Base-by-base conservation (phyloP, 1,284 basidiomycete species). In the Schizopora paradoxa region DNA sequence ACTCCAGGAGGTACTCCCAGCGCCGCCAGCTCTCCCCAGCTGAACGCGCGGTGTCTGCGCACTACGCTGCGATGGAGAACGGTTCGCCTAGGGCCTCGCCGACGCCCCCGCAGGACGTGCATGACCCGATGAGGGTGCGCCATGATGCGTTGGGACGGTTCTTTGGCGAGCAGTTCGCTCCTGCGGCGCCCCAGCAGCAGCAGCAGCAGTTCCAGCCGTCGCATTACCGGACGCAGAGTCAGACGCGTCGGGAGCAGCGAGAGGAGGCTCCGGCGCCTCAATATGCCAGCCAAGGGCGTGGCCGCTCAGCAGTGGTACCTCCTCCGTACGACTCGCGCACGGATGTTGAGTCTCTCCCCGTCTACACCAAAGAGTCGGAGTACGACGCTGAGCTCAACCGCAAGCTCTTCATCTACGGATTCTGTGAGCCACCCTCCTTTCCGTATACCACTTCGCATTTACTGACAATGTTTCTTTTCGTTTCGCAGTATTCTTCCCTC, bases 361-460 rank as follows among this genome's bases (percentile, higher is more conserved):
- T 44, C 8, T 50, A 50, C 34, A 26, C 44, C 6, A 45, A 46
- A 14, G 36, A 27, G 11, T 42, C 43, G 22, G 44, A 42, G 16
- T 49, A 45, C 23, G 48, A 46, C 22, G 38, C 43, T n/a, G 14
- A 19, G 14, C 11, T 50, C 4, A 50, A 44, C 16, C 48, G 48
- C 31, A 50, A 50, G 43, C 44, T 49, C 26, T 50, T 50, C 44
- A 41, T 46, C 14, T 50, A 46, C 35, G 48, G 48, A 5, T 50
- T 50, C 21, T 10, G 48, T 50, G 28, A 29, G 48, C 43, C n/a
- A 19, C 19, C 21, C 26, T 36, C 11, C 22, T 33, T 25, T n/a
- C 3, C 18, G 33, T 7, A 16, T 5, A 11, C 36, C 13, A 32
- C 35, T 38, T 7, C 25, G 14, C 27, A n/a, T 19, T 10, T 10